phyloP scores from a whole-genome alignment of 768 basidiomycete species.

The Neoboletus magnificus region DNA sequence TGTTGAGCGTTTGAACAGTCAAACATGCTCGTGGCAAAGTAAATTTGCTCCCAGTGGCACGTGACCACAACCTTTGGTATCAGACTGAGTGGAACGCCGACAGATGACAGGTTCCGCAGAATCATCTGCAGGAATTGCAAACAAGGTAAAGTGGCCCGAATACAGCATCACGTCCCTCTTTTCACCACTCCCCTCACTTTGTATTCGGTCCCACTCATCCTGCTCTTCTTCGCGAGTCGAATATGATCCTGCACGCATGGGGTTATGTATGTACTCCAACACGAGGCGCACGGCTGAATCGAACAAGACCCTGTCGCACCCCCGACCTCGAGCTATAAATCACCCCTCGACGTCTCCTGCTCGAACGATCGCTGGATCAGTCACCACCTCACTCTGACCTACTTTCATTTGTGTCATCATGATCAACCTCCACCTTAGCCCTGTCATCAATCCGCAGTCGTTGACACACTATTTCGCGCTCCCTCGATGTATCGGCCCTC shows the following conservation, averaged over 20 bases:
- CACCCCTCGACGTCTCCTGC: not conserved
- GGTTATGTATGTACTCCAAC: not conserved
- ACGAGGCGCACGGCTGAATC: not conserved
- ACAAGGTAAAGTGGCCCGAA: no score
- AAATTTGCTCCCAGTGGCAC: no score
- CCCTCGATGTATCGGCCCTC: constrained; percentile 42
- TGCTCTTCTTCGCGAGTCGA: not conserved
- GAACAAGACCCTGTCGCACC: not conserved
- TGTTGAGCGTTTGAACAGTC: no score
- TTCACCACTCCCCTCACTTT: not conserved
- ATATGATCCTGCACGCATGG: not conserved
- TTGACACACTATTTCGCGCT: constrained; percentile 43
- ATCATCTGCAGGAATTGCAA: no score
- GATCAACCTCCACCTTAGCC: constrained; percentile 50
- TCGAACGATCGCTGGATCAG: not conserved
- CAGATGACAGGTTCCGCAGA: no score
- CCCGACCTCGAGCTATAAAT: not conserved
- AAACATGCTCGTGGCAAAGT: no score
- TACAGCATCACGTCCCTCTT: not conserved
- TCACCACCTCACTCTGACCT: not conserved
- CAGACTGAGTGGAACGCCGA: no score
- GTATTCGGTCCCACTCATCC: not conserved
- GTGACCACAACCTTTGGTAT: no score
- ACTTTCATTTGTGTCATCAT: constrained; percentile 1
- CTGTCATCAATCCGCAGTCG: constrained; percentile 51